phyloP scores from a whole-genome alignment of 352 stramenopile genomes.

The Phytophthora melonis region DNA sequence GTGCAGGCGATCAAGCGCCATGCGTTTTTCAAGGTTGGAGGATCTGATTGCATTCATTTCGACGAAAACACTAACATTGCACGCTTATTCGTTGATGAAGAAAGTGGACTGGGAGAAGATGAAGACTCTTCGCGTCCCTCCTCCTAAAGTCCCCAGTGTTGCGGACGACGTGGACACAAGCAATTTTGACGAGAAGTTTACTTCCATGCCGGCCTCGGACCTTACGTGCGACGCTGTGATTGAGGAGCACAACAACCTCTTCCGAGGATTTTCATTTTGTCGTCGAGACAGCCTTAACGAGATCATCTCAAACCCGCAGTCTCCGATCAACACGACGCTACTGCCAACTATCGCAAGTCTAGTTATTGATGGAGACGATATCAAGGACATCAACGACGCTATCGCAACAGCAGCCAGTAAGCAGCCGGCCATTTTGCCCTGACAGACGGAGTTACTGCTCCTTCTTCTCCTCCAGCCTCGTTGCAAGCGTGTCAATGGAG shows the following conservation, averaged over 20 bases:
- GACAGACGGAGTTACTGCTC: conserved; percentile 45
- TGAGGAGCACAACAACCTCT: conserved; percentile 66
- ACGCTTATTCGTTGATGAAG: conserved; percentile 22
- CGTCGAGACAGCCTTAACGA: conserved; percentile 53
- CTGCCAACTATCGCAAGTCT: conserved; percentile 53
- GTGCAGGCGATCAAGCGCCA: conserved; percentile 96
- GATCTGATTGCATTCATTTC: background rate
- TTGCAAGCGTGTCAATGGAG: conserved; percentile 93
- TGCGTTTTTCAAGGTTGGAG: conserved; percentile 93
- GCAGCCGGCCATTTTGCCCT: conserved; percentile 29
- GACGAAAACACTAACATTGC: conserved; percentile 2
- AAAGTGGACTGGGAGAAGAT: conserved; percentile 94
- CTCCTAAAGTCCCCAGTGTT: conserved; percentile 91
- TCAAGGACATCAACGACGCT: conserved; percentile 50
- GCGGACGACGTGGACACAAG: conserved; percentile 91
- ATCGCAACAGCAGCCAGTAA: conserved; percentile 42
- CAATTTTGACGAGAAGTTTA: conserved; percentile 96
- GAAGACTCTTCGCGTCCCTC: conserved; percentile 89
- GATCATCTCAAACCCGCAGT: conserved; percentile 34
- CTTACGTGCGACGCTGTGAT: conserved; percentile 64
- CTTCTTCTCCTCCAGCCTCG: conserved; percentile 82
- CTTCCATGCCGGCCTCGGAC: conserved; percentile 68
- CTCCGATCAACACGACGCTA: conserved; percentile 37
- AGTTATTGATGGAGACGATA: conserved; percentile 42
- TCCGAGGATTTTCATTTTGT: conserved; percentile 84